Evolutionary conservation across 2,329 filamentous ascomycete species (phyloP).

Genomic region (Ascochyta rabiei): DNA sequence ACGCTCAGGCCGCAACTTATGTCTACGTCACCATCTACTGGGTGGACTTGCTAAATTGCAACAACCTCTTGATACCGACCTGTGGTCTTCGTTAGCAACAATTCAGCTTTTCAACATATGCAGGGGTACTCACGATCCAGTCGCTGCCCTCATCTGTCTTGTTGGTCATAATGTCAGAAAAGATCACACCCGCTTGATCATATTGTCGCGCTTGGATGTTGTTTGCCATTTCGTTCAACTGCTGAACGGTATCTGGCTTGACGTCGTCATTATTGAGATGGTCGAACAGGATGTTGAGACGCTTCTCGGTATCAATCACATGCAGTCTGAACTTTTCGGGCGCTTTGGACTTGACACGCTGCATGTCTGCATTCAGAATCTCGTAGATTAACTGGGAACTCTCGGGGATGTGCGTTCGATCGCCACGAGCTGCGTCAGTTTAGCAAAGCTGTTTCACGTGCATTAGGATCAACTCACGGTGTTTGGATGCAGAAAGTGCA

Average conservation of each 20-base stretch:
- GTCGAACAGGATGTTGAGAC: conserved; percentile 91
- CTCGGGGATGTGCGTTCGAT: conserved; percentile 85
- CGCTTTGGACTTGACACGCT: conserved; percentile 83
- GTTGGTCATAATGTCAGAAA: conserved; percentile 55
- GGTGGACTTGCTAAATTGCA: conserved; percentile 48
- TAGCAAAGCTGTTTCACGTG: conserved; percentile 23
- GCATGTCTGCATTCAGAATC: conserved; percentile 81
- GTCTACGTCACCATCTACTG: conserved; percentile 16
- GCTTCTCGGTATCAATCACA: conserved; percentile 92
- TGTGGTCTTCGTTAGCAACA: conserved; percentile 16
- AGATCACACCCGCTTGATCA: conserved; percentile 52
- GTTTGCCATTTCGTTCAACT: conserved; percentile 63
- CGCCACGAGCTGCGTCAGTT: conserved; percentile 64
- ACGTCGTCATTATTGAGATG: conserved; percentile 95
- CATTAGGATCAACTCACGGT: conserved; percentile 63
- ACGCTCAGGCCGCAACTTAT: conserved; percentile 1
- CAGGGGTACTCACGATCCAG: conserved; percentile 56
- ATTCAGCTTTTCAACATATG: not conserved
- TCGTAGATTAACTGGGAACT: conserved; percentile 80
- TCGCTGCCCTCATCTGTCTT: conserved; percentile 57
- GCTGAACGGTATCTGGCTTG: conserved; percentile 75
- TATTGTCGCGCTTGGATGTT: conserved; percentile 51
- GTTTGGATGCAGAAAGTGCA: conserved; percentile 63
- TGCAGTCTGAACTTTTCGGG: conserved; percentile 86
- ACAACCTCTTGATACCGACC: conserved; percentile 48